Base-by-base conservation (phyloP, 2,329 filamentous ascomycete genomes). In the Fusarium sp. region DNA sequence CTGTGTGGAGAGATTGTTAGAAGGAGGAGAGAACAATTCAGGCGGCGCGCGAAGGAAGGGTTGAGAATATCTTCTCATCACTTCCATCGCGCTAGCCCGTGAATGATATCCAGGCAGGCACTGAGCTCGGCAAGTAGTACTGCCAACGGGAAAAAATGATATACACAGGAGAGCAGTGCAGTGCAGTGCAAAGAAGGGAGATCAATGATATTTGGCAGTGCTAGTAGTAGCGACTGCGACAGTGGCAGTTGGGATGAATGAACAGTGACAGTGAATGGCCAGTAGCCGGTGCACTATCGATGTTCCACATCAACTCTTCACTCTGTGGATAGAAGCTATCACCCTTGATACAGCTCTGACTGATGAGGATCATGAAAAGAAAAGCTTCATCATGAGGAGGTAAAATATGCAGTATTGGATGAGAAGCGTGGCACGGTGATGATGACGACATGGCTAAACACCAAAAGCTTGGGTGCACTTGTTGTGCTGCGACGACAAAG, bases 1-100 rank as follows among this genome's bases (percentile, higher is more conserved):
- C 51, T 53, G 38, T 14, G 7, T 7, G 44, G 57, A 50, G 17
- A 17, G 14, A 9, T 24, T 26, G 55, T 71, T 55, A 72, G 69
- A 62, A 51, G 26, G 9, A 38, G 34, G 9, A 31, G n/a, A 21
- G 17, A 53, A 42, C 7, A 6, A 24, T 42, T 26, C 31, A 22
- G 9, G 17, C 10, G 24, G n/a, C 2, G 14, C 15, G 21, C 19
- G 28, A n/a, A 19, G 39, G 19, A 19, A 22, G 15, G 33, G 10
- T 34, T 24, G 31, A 3, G 24, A 26, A 17, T 22, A 19, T 15
- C 24, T 19, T 21, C 26, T 34, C 24, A 44, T 24, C 34, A 45
- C n/a, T n/a, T 60, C 28, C 58, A 62, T 62, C 7, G 34, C 49
- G 36, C 42, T 31, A 10, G 43, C 31, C 14, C 34, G 26, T 57